These are phyloP conservation scores for Castanea sativa DNA, from an alignment of 306 rosid genomes.

Conservation along the genomic window DNA sequence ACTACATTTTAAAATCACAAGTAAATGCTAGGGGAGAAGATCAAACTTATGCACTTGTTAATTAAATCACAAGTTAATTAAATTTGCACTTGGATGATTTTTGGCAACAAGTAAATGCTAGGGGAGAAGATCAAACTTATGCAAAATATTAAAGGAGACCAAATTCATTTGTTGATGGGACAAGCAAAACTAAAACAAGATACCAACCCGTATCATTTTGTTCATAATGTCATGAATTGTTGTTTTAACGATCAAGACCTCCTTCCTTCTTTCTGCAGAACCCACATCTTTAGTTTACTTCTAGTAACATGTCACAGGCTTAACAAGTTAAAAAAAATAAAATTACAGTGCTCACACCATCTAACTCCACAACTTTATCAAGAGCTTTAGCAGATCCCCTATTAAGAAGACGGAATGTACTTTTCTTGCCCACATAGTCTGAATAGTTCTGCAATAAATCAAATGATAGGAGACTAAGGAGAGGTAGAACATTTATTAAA, in stretches of 20 bases:
- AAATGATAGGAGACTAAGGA: background rate
- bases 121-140: background rate
- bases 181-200: constrained; percentile 5
- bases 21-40: too few species aligned
- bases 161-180: background rate
- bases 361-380: constrained; percentile 88
- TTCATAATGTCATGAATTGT: constrained; percentile 93
- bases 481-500: constrained; percentile 18
- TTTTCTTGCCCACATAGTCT: constrained; percentile 75
- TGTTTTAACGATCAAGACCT: constrained; percentile 86
- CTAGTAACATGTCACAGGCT: constrained; percentile 15
- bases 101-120: background rate
- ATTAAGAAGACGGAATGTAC: constrained; percentile 94
- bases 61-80: background rate
- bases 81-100: background rate
- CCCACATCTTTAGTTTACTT: constrained; percentile 26
- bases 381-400: constrained; percentile 98
- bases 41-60: too few species aligned
- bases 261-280: constrained; percentile 81
- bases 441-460: constrained; percentile 66
- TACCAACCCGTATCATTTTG: constrained; percentile 76
- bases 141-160: background rate
- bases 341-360: constrained; percentile 52
- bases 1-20: background rate
- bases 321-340: constrained; percentile 4